Evolutionary conservation across 2,329 filamentous ascomycete genomes (phyloP).

Genomic region (Dactylellina sp.): DNA sequence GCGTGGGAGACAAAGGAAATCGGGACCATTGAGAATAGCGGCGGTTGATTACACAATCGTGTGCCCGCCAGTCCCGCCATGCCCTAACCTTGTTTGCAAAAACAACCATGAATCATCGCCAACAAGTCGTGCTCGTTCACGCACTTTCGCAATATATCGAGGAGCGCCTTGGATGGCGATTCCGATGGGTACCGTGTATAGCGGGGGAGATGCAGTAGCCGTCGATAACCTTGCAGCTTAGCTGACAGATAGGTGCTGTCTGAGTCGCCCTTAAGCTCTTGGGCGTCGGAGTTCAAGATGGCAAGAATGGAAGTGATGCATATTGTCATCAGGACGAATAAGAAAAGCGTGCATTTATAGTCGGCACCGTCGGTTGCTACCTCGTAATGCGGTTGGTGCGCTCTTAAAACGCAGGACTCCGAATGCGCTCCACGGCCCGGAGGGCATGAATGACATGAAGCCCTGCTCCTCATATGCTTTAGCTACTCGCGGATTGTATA

Average conservation of each 20-base stretch:
- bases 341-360: slow-evolving; percentile 1
- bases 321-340: not conserved
- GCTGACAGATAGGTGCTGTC: not conserved
- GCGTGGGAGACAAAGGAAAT: slow-evolving; percentile 11
- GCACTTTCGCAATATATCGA: slow-evolving; percentile 22
- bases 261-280: not conserved
- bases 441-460: slow-evolving; percentile 46
- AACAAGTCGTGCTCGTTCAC: slow-evolving; percentile 13
- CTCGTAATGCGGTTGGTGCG: slow-evolving; percentile 16
- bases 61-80: slow-evolving; percentile 31
- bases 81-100: slow-evolving; percentile 32
- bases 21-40: not conserved
- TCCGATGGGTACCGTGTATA: slow-evolving; percentile 32
- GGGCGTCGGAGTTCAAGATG: not conserved
- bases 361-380: slow-evolving; percentile 3
- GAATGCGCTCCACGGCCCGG: slow-evolving; percentile 5
- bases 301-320: not conserved
- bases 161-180: slow-evolving; percentile 29
- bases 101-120: slow-evolving; percentile 49
- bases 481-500: slow-evolving; percentile 29
- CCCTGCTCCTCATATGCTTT: slow-evolving; percentile 3
- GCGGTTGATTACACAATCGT: slow-evolving; percentile 46
- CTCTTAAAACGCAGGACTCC: slow-evolving; percentile 26
- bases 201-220: slow-evolving; percentile 21
- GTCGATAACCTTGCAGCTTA: slow-evolving; percentile 34